Evolutionary conservation across 805 yeast species (phyloP).

Genomic region (Starmerella apicola): DNA sequence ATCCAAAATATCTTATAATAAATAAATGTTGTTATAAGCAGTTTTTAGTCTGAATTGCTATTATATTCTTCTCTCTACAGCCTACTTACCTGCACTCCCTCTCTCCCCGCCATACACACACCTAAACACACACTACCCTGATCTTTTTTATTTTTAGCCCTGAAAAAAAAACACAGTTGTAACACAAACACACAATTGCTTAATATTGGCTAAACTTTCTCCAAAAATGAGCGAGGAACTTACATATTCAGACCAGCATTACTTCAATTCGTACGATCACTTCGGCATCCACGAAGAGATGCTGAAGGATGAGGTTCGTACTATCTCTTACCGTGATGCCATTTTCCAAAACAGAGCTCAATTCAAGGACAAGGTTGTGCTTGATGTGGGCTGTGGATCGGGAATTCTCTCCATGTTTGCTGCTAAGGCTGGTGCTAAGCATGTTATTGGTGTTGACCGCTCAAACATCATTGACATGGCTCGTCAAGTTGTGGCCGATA

Average conservation of each 20-base stretch:
- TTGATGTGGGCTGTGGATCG: constrained; percentile 98
- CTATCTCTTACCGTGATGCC: constrained; percentile 82
- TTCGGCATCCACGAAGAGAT: constrained; percentile 97
- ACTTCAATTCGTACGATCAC: constrained; percentile 90
- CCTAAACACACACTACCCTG: too few relatives aligned
- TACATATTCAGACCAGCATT: constrained; percentile 58
- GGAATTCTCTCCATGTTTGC: constrained; percentile 98
- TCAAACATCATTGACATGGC: constrained; percentile 95
- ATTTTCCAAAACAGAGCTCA: constrained; percentile 78
- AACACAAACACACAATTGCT: too few relatives aligned
- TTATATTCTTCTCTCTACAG: too few relatives aligned
- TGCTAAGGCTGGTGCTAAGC: constrained; percentile 96
- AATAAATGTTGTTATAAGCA: too few relatives aligned
- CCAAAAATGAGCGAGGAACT: constrained; percentile 8
- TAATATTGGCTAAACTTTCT: not conserved
- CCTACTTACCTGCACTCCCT: too few relatives aligned
- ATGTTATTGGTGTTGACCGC: constrained; percentile 95
- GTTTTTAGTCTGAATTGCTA: too few relatives aligned
- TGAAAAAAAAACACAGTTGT: not conserved
- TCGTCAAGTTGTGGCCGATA: constrained; percentile 66
- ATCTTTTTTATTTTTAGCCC: not conserved
- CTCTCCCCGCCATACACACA: too few relatives aligned
- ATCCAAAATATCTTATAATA: too few relatives aligned
- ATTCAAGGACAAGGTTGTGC: constrained; percentile 84
- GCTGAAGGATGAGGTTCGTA: constrained; percentile 91